Percentiles rank a stretch among this genome's conserved stretches.
These are phyloP conservation scores for Fusarium albidum DNA, from an alignment of 2,329 filamentous ascomycete genomes.

Conservation along the genomic window DNA sequence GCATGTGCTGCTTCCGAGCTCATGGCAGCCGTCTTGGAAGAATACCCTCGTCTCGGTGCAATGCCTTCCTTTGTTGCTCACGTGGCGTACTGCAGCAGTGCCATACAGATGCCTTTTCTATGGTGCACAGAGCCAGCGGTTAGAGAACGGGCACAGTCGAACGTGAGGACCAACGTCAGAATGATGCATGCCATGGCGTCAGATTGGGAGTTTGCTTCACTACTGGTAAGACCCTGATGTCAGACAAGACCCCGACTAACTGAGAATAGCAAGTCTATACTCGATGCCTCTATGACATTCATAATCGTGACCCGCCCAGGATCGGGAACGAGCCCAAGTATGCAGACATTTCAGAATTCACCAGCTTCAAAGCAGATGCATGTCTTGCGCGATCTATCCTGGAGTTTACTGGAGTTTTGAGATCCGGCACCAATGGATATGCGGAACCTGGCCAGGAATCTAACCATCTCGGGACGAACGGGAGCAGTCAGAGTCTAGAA, in stretches of 20 bases:
- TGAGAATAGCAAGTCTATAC: conserved; percentile 9
- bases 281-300: conserved; percentile 6
- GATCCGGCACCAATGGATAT: conserved; percentile 3
- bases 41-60: not conserved
- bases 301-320: not conserved
- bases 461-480: no score
- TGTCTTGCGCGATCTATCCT: conserved; percentile 9
- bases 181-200: conserved; percentile 16
- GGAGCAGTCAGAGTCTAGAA: no score
- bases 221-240: not conserved
- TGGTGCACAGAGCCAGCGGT: conserved; percentile 27
- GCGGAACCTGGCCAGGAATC: conserved; percentile 12
- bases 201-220: conserved; percentile 12
- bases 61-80: conserved; percentile 34
- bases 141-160: conserved; percentile 16
- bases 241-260: not conserved
- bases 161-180: conserved; percentile 28
- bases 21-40: conserved; percentile 4
- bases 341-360: not conserved
- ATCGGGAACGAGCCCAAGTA: conserved; percentile 11
- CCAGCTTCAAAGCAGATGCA: not conserved
- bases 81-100: conserved; percentile 32
- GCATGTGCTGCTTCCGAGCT: conserved; percentile 24
- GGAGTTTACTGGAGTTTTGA: conserved; percentile 15
- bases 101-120: conserved; percentile 35